Percentiles rank a stretch among this genome's conserved stretches.
phyloP scores from a whole-genome alignment of 257 asterid genomes.

The Ehretia macrophylla region DNA sequence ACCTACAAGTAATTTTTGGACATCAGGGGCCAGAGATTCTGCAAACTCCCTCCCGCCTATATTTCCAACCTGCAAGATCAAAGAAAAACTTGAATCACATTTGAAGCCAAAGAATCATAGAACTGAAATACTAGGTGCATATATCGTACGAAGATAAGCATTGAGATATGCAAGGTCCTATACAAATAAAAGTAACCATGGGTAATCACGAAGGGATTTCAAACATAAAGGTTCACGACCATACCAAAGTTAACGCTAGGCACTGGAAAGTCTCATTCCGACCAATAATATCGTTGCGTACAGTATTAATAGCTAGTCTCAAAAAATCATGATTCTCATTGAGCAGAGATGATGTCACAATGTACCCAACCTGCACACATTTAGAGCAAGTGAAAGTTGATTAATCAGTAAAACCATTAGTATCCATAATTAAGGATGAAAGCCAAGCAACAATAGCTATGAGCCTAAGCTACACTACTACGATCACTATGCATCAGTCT shows the following conservation, averaged over 20 bases:
- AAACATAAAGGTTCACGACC: slow-evolving; percentile 4
- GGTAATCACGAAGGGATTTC: neutral
- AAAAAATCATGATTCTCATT: slow-evolving; percentile 97
- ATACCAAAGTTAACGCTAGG: slow-evolving; percentile 96
- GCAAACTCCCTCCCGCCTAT: slow-evolving; percentile 99
- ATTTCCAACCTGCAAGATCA: slow-evolving; percentile 79
- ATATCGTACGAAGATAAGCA: neutral
- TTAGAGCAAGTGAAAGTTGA: slow-evolving; percentile 21
- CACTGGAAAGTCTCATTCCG: slow-evolving; percentile 99
- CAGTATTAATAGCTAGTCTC: slow-evolving; percentile 93
- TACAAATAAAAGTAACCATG: neutral
- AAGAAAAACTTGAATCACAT: slow-evolving; percentile 13
- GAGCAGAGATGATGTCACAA: slow-evolving; percentile 91
- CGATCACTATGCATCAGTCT: neutral
- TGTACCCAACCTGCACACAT: slow-evolving; percentile 86
- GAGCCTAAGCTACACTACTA: neutral
- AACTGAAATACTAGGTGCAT: neutral
- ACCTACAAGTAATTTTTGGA: slow-evolving; percentile 96
- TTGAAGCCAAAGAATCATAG: neutral
- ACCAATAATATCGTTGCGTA: slow-evolving; percentile 96
- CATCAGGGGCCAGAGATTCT: slow-evolving; percentile 99
- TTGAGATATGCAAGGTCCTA: neutral
- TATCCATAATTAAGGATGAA: slow-evolving; percentile 1
- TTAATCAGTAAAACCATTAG: slow-evolving; percentile 13
- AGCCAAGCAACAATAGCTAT: neutral